Evolutionary conservation across 2,329 filamentous ascomycete species (phyloP), one percentile per base, ranked within the genome.

Genomic region (Truncatella angustata): DNA sequence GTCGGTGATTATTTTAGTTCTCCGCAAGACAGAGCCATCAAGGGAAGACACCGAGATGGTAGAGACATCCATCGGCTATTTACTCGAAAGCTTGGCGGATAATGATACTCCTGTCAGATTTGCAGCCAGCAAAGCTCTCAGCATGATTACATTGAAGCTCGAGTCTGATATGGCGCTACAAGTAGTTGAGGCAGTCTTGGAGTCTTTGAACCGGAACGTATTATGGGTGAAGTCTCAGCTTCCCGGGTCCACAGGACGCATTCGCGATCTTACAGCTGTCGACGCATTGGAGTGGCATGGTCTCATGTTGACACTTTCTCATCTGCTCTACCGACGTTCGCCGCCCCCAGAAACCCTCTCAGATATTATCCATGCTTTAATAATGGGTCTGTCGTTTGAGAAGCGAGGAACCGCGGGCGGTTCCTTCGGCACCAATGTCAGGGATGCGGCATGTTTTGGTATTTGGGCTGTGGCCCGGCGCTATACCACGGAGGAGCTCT

Each of bases 401-500:
- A 91, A 96, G 63, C 82, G 92, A 53, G 89, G 87, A 42, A 82
- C 90, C 0, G 91, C 90, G 3, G 93, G 94, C n/a, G 85, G 81
- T 11, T 92, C 90, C 3, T 78, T 93, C 10, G 94, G 94, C 2
- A 87, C 90, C 1, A 96, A 95, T 60, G 92, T 99, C 14, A 84
- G 94, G 43, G 94, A 99, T 72, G 93, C 94, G 11, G 91, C 94
- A 3, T 97, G 92, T 66, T 99, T 97, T 66, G 94, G 94, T 5
- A 87, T 97, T 21, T 99, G 94, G 94, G 88, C 92, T 1, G 69
- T 97, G 6, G 90, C 93, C 20, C 82, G 94, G 51, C 86, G 93
- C 50, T 99, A 97, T 62, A 85, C 83, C 1, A 96, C 91, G 0
- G 65, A 75, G 0, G 93, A 97, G 67, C 77, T 97, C 5, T 75